Percentiles rank a stretch among this genome's conserved stretches.
phyloP scores from a whole-genome alignment of 768 basidiomycete genomes.

The Pseudohyphozyma bogoriensis region DNA sequence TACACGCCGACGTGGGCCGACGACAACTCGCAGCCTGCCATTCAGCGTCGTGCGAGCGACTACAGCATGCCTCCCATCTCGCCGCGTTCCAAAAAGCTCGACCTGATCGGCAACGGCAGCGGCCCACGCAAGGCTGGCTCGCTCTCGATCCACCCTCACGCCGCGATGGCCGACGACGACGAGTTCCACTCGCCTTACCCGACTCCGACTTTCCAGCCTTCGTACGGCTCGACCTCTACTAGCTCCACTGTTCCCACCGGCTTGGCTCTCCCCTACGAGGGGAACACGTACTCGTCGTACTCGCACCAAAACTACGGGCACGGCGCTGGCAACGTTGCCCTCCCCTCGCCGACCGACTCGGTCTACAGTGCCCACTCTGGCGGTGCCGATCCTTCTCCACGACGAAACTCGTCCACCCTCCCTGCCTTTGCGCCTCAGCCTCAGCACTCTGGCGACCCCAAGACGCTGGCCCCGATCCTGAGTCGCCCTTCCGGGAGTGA shows the following conservation, averaged over 20 bases:
- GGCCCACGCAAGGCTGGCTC: background rate
- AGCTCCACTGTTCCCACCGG: background rate
- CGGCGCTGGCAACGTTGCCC: background rate
- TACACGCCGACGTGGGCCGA: too few species aligned
- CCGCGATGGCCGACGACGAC: background rate
- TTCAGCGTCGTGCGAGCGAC: background rate
- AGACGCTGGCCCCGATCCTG: background rate
- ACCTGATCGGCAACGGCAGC: background rate
- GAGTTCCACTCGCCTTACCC: constrained; percentile 15
- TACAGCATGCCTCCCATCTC: background rate
- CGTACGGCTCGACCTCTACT: background rate
- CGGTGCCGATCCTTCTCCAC: too few species aligned
- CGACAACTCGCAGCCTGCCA: too few species aligned
- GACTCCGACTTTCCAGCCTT: constrained; percentile 5
- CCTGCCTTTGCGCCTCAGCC: too few species aligned
- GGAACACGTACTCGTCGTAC: background rate
- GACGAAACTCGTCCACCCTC: too few species aligned
- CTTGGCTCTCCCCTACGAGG: background rate
- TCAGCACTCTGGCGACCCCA: background rate
- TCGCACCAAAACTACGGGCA: background rate
- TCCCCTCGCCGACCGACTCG: background rate
- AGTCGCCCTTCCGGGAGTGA: background rate
- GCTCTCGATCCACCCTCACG: background rate
- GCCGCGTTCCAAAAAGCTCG: background rate
- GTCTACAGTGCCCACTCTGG: background rate